These are phyloP conservation scores for Croton setiger DNA, from an alignment of 441 rosid genomes.

Conservation along the genomic window DNA sequence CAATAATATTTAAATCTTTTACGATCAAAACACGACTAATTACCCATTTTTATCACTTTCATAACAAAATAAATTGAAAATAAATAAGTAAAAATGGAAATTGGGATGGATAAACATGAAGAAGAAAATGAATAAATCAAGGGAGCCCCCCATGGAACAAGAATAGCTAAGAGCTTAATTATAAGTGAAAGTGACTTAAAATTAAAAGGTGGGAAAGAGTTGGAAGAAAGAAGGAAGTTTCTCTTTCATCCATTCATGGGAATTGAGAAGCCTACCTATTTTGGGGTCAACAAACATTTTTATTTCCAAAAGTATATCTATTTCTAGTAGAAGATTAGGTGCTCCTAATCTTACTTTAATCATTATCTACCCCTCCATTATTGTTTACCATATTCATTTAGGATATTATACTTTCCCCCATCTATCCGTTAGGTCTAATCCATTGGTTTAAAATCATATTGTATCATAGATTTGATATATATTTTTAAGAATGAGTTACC, in stretches of 20 bases:
- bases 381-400: constrained; percentile 17
- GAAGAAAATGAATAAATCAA: not conserved
- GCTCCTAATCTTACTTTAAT: constrained; percentile 3
- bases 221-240: not conserved
- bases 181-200: constrained; percentile 10
- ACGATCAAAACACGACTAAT: too few species aligned
- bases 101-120: not conserved
- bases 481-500: too few species aligned
- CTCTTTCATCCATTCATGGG: constrained; percentile 13
- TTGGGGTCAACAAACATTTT: constrained; percentile 10
- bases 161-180: not conserved
- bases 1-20: too few species aligned
- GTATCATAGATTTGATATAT: too few species aligned
- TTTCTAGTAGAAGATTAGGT: constrained; percentile 17
- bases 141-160: not conserved
- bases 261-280: constrained; percentile 15
- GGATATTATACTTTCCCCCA: too few species aligned
- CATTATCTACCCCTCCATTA: constrained; percentile 11
- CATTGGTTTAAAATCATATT: too few species aligned
- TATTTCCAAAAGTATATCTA: constrained; percentile 10
- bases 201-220: not conserved
- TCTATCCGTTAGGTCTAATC: not conserved
- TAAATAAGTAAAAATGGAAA: too few species aligned
- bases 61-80: too few species aligned
- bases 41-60: too few species aligned